Base-by-base conservation (phyloP, 163 green algal genomes). In the Trebouxiophyceae sp. region DNA sequence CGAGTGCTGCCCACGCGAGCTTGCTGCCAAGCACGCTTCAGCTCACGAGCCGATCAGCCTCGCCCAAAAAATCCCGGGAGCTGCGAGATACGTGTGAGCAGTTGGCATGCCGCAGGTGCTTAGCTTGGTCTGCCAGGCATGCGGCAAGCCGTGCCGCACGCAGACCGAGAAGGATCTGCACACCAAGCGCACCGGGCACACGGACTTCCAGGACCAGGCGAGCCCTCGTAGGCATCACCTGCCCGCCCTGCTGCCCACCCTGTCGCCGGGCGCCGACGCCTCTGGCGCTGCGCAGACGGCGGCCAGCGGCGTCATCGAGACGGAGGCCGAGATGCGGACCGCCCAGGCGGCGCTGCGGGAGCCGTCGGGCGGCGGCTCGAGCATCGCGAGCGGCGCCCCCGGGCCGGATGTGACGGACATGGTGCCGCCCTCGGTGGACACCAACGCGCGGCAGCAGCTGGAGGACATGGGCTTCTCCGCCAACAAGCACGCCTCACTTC, bases 101-200 rank as follows among this genome's bases (percentile, higher is more conserved):
- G 23, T 5, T 4, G 23, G 22, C 20, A 4, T 56, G 12, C 1
- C 45, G 61, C 75, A 87, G 79, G 81, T 88, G 20, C 69, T 85
- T 8, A 78, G 75, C n/a, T 59, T 91, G 39, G 78, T 86, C 24
- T 96, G 89, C 74, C 70, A 54, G 0, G 70, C 76, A 4, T 96
- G 89, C 64, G 80, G 84, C 62, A 95, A 96, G 77, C 80, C 84
- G 0, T 95, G 89, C 77, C 73, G 88, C 22, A 85, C 57, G 4
- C 69, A 86, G 22, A 82, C 77, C 1, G 89, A 96, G 68, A 68
- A 76, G 26, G 81, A 89, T 4, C 60, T 95, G 64, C 89, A 96
- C 74, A 87, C 79, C 44, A 81, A 84, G 57, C 77, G 77, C 54
- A 96, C 89, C 1, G 85, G 86, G 0, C 89, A 96, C 55, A 33